Evolutionary conservation across 108 stramenopile genomes (phyloP), one percentile per base, ranked within the genome.

Genomic region (Conticribra weissflogii): DNA sequence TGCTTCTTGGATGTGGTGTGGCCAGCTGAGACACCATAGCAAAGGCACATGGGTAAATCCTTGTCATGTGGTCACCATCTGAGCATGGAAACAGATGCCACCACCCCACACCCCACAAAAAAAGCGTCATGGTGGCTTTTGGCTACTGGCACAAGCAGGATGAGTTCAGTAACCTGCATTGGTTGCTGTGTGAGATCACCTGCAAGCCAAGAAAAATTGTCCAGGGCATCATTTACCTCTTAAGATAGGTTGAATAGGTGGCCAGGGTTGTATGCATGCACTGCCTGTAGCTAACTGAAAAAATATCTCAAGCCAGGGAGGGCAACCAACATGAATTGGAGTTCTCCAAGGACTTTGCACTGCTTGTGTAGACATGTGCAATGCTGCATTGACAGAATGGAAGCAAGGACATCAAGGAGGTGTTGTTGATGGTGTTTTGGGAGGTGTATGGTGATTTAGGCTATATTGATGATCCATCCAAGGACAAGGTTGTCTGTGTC

Each of bases 61-160:
- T 2, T 27, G 12, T 0, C 70, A 41, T 0, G 64, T 71, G 0
- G 46, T 29, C 3, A 61, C 21, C n/a, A n/a, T n/a, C n/a, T n/a
- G n/a, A n/a, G n/a, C 28, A 19, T 76, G 77, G 50, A 83, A 76
- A 74, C 79, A 80, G 5, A 76, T 41, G 21, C 74, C 83, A 16
- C 70, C 79, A 3, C 67, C 66, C 0, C 83, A 79, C 3, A 0
- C 4, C 2, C 79, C 76, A 0, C n/a, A n/a, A n/a, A n/a, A 0
- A 79, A 67, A 0, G 79, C 83, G 65, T 84, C 79, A 49, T 77
- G 76, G 25, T 71, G 44, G 1, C 79, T 79, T 30, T 72, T 54
- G 0, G 69, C 61, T 2, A 47, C 32, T 0, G 79, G 83, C 19
- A 14, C 54, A 14, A 73, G 44, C 0, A 77, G 84, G 12, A 85